These are phyloP conservation scores for Chalciporus piperatoides DNA, from an alignment of 1,284 basidiomycete genomes.

Conservation along the genomic window DNA sequence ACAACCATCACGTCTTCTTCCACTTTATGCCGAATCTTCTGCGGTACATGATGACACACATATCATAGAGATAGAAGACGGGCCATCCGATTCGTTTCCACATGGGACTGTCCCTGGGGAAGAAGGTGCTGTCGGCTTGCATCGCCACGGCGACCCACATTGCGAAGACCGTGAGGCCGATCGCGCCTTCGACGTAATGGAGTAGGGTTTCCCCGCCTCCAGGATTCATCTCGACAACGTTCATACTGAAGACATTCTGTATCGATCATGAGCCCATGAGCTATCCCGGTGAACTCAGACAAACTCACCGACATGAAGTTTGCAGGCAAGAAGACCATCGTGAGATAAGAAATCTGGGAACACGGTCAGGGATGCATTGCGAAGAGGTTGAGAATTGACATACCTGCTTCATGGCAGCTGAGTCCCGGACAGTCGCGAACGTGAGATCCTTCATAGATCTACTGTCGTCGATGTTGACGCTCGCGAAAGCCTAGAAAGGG, in stretches of 20 bases:
- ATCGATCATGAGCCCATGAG: background rate
- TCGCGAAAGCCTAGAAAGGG: conserved; percentile 43
- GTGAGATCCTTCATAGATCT: conserved; percentile 45
- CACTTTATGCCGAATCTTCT: background rate
- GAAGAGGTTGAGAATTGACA: conserved; percentile 12
- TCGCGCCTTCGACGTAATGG: conserved; percentile 39
- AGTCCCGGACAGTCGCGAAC: conserved; percentile 45
- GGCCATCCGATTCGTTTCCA: conserved; percentile 28
- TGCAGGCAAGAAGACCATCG: conserved; percentile 56
- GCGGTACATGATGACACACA: background rate
- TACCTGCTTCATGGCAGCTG: conserved; percentile 51
- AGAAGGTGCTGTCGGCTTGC: conserved; percentile 26
- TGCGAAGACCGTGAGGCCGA: conserved; percentile 45
- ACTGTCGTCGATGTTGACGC: conserved; percentile 49
- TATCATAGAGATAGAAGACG: conserved; percentile 7
- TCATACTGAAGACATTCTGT: conserved; percentile 27
- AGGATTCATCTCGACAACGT: background rate
- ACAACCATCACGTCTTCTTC: conserved; percentile 12
- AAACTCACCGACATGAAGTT: conserved; percentile 48
- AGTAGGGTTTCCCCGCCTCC: background rate
- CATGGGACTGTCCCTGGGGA: conserved; percentile 15
- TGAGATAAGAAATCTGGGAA: conserved; percentile 43
- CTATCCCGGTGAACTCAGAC: background rate
- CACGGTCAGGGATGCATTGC: background rate
- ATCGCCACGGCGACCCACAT: conserved; percentile 40